Evolutionary conservation across 352 stramenopile species (phyloP), one percentile per base, ranked within the genome.

Genomic region (Pythium dissotocum): DNA sequence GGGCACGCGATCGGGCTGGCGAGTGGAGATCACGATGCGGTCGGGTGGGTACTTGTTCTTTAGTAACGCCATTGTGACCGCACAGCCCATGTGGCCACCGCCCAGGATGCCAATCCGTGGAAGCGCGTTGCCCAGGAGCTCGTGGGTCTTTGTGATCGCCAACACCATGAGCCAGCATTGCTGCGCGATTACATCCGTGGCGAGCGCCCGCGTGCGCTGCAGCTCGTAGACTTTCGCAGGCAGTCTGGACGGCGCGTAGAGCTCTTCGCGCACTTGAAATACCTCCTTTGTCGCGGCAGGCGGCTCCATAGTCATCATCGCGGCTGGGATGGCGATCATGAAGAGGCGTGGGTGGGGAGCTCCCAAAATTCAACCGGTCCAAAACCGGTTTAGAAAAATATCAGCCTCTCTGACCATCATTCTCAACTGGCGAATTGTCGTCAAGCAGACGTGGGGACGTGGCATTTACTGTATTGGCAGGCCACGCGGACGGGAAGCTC

Each of bases 51-150:
- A 92, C 40, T 65, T 62, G 44, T 81, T 69, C 0, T 52, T 63
- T 9, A 92, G 66, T 30, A 92, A 63, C 8, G 78, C 71, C 73
- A 89, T 77, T 16, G 75, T 63, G 14, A 90, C 65, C 2, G 82
- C 71, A 21, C 71, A 77, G 42, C 82, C 84, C 2, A 92, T 76
- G 60, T 77, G 70, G 2, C 84, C 80, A 1, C 79, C 82, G 16
- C 84, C 84, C 6, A 90, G 54, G 51, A 92, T 74, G 13, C 77
- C 80, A 9, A 92, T 65, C 1, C 68, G 68, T 8, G 83, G 78
- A 0, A 79, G 55, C 6, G 63, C 6, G 0, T 44, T 74, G 61
- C 18, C 35, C 26, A 59, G 42, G 24, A 42, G 21, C 28, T 58
- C 56, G 48, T 67, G 78, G 24, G 69, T 73, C 28, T 77, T 75